Percentiles rank a stretch among this genome's conserved stretches.
phyloP scores from a whole-genome alignment of 306 rosid genomes.

The Herpetospermum pedunculosum region DNA sequence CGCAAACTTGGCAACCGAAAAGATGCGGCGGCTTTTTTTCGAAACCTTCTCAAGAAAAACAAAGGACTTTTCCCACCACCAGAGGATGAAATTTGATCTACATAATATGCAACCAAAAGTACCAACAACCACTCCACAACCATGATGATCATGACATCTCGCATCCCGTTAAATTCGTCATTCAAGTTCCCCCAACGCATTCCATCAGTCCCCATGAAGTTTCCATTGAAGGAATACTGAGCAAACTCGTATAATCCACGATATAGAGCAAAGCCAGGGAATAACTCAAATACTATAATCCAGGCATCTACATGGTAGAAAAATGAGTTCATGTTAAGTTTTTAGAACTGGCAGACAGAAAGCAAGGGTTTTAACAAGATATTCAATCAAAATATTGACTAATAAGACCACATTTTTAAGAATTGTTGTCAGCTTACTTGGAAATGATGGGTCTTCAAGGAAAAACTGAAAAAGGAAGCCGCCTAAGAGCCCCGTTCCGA shows the following conservation, averaged over 20 bases:
- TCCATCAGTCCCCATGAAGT: conserved; percentile 45
- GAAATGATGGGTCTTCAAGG: conserved; percentile 53
- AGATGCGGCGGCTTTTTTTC: conserved; percentile 33
- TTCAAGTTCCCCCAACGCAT: conserved; percentile 71
- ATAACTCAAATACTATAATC: conserved; percentile 64
- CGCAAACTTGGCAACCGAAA: conserved; percentile 39
- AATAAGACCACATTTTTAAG: too few relatives aligned
- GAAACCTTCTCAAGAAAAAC: conserved; percentile 38
- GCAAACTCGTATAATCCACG: conserved; percentile 75
- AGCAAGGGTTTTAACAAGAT: background rate
- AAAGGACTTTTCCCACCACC: conserved; percentile 57
- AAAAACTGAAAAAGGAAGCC: conserved; percentile 71
- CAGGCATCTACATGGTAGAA: conserved; percentile 32
- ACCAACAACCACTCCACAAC: conserved; percentile 55
- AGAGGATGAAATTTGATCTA: conserved; percentile 47
- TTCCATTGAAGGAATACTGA: conserved; percentile 34
- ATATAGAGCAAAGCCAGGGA: conserved; percentile 67
- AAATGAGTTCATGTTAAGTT: conserved; percentile 1
- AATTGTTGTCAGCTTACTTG: conserved; percentile 85
- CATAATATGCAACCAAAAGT: conserved; percentile 46
- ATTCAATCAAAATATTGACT: background rate
- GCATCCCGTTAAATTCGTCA: conserved; percentile 54
- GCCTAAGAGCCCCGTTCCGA: conserved; percentile 77
- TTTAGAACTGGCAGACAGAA: background rate
- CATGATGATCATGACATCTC: conserved; percentile 51